Conservation (phyloP, 352 stramenopile genomes). For the Pythium rishiriense region DNA sequence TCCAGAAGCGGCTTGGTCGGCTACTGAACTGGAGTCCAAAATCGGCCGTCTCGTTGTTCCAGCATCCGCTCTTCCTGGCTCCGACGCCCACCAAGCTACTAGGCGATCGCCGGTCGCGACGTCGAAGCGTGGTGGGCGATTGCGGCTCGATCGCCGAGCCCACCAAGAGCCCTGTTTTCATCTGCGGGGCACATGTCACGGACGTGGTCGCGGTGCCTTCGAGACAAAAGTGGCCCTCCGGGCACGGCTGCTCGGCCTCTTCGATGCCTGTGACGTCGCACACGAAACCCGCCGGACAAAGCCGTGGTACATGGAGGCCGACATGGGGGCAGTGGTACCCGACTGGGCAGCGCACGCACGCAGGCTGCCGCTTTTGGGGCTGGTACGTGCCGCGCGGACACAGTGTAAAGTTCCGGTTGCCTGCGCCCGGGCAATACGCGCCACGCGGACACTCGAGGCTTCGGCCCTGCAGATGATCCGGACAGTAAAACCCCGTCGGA, state of each 20-base stretch:
- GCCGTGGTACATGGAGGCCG: slow-evolving; percentile 91
- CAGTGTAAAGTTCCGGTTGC: slow-evolving; percentile 92
- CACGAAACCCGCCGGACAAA: slow-evolving; percentile 94
- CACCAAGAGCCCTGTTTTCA: slow-evolving; percentile 43
- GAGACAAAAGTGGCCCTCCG: slow-evolving; percentile 94
- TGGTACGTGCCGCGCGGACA: slow-evolving; percentile 96
- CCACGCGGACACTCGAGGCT: slow-evolving; percentile 69
- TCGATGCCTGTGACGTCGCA: slow-evolving; percentile 95
- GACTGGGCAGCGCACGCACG: slow-evolving; percentile 93
- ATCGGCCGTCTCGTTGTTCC: slow-evolving; percentile 94
- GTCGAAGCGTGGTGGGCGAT: slow-evolving; percentile 42
- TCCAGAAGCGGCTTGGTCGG: slow-evolving; percentile 90
- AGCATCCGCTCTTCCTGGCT: slow-evolving; percentile 86
- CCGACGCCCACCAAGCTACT: slow-evolving; percentile 44
- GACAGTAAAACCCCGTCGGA: slow-evolving; percentile 90
- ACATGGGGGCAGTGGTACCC: slow-evolving; percentile 94
- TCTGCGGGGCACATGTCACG: slow-evolving; percentile 77
- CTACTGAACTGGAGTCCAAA: slow-evolving; percentile 93
- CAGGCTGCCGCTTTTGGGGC: slow-evolving; percentile 60
- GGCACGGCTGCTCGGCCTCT: slow-evolving; percentile 91
- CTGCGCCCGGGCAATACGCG: slow-evolving; percentile 71
- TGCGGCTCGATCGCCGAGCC: slow-evolving; percentile 37
- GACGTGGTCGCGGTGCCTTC: slow-evolving; percentile 94
- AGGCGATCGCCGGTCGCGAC: slow-evolving; percentile 26
- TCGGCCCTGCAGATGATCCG: slow-evolving; percentile 41